Evolutionary conservation across 78 protist genomes (phyloP).

Genomic region (Polysphondylium violaceum): DNA sequence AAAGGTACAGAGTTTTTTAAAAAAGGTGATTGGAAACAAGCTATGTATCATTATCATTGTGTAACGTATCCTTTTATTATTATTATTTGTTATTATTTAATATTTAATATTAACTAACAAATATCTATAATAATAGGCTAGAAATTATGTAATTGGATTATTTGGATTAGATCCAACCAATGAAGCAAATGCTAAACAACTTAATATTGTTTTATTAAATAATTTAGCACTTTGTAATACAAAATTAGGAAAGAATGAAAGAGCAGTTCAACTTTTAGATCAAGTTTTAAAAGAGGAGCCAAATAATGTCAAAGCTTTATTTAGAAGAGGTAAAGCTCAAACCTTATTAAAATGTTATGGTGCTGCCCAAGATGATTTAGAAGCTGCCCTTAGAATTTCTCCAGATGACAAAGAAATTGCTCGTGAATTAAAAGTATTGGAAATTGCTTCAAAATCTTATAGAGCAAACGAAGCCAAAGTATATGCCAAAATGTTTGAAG

Average conservation of each 20-base stretch:
- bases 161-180: constrained; percentile 24
- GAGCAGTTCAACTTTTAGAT: constrained; percentile 29
- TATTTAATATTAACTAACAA: not conserved
- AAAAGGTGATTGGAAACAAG: constrained; percentile 17
- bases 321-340: constrained; percentile 77
- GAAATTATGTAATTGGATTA: constrained; percentile 55
- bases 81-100: not conserved
- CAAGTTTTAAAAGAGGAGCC: constrained; percentile 64
- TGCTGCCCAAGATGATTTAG: constrained; percentile 66
- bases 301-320: constrained; percentile 76
- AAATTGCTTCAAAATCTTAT: not conserved
- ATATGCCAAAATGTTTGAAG: constrained; percentile 64
- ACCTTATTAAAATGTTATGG: constrained; percentile 12
- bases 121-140: constrained; percentile 6
- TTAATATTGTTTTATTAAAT: constrained; percentile 32
- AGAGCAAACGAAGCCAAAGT: constrained; percentile 17
- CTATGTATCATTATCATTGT: constrained; percentile 57
- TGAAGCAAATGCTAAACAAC: constrained; percentile 4
- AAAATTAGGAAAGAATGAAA: constrained; percentile 30
- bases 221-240: constrained; percentile 65
- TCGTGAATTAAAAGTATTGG: constrained; percentile 8
- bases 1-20: constrained; percentile 50
- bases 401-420: constrained; percentile 71
- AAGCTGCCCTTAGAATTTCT: constrained; percentile 18
- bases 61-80: not conserved